A percentile compares a stretch with the other conserved stretches of the same genome.
Evolutionary conservation across 169 alveolate genomes (phyloP).

Genomic region (Plasmodium gonderi): DNA sequence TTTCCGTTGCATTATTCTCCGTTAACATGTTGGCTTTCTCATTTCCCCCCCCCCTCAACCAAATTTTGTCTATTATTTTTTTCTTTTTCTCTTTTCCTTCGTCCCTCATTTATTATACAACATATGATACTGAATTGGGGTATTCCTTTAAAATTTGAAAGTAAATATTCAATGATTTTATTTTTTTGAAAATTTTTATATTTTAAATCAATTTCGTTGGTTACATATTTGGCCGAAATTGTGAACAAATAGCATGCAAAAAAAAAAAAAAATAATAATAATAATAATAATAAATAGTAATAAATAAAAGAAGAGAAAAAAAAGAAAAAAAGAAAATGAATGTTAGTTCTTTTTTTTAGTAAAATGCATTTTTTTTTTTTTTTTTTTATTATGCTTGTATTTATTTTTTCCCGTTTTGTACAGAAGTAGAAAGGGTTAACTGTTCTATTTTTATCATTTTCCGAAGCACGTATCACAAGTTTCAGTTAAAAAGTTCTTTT

Average conservation of each 20-base stretch:
- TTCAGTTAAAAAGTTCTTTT: neutral
- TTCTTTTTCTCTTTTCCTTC: neutral
- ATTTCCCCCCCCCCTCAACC: too few relatives aligned
- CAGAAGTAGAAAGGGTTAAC: neutral
- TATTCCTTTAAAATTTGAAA: neutral
- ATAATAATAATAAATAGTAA: too few relatives aligned
- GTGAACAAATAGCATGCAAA: neutral
- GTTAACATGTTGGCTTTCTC: neutral
- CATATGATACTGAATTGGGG: neutral
- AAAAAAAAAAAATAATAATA: neutral
- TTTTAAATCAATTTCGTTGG: neutral
- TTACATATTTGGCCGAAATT: neutral
- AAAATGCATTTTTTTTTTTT: neutral
- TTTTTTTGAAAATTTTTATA: neutral
- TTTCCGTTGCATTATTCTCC: constrained; percentile 13
- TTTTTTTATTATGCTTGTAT: neutral
- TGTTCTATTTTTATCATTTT: neutral
- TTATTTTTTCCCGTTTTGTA: neutral
- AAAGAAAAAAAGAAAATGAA: too few relatives aligned
- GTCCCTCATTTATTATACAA: neutral
- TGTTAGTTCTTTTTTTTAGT: neutral
- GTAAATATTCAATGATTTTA: constrained; percentile 14
- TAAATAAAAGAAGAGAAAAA: too few relatives aligned
- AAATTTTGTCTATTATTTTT: neutral
- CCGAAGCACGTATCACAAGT: too few relatives aligned